Percentiles rank a stretch among this genome's conserved stretches.
Conservation (phyloP, 202 grass and related monocot species). For the Carex arenaria region DNA sequence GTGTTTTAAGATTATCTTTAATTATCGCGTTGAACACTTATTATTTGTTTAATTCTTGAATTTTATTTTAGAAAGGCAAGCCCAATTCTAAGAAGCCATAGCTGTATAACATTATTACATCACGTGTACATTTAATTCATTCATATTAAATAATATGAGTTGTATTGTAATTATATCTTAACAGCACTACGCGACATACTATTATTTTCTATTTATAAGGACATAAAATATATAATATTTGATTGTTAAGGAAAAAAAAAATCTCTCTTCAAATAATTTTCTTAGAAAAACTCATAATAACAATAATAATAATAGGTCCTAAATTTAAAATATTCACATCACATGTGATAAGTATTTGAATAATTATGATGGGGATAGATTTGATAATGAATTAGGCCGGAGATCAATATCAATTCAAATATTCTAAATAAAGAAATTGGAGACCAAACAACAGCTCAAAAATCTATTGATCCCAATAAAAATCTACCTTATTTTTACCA, state of each 20-base stretch:
- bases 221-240: no score
- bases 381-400: neutral
- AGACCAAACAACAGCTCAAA: neutral
- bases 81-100: neutral
- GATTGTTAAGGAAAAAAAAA: no score
- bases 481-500: neutral
- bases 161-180: neutral
- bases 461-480: neutral
- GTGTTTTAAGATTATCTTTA: no score
- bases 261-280: neutral
- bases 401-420: neutral
- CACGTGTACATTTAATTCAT: neutral
- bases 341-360: no score
- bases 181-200: no score
- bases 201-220: no score
- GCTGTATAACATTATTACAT: neutral
- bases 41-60: neutral
- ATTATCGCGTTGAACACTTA: neutral
- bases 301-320: neutral
- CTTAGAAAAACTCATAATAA: neutral
- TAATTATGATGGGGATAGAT: neutral
- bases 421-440: neutral
- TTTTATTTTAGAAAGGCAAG: neutral
- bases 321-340: neutral
- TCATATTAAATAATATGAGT: neutral